Conservation (phyloP, 1,284 basidiomycete species). For the Rhodotorula sp. region DNA sequence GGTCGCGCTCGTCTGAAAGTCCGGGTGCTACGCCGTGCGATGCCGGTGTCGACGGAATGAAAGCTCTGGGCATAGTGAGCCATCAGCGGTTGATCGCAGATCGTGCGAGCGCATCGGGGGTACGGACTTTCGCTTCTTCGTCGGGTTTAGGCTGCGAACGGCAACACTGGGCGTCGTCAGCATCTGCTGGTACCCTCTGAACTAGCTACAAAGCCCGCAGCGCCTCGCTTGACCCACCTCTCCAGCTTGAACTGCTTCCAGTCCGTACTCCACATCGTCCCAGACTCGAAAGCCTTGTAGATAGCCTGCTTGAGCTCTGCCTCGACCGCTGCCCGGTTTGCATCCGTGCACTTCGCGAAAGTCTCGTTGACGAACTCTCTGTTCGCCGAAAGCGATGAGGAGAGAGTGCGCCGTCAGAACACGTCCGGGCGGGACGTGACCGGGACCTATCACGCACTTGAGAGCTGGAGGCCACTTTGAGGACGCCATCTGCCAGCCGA, state of each 20-base stretch:
- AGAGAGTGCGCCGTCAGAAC: background rate
- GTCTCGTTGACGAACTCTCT: conserved; percentile 47
- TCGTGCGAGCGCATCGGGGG: background rate
- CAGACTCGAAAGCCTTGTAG: conserved; percentile 48
- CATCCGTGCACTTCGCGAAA: conserved; percentile 48
- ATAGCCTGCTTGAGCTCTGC: conserved; percentile 52
- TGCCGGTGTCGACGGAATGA: conserved; percentile 31
- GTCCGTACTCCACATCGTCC: conserved; percentile 82
- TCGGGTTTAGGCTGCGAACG: conserved; percentile 61
- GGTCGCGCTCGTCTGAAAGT: conserved; percentile 46
- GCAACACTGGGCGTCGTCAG: conserved; percentile 31
- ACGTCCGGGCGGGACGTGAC: too few relatives aligned
- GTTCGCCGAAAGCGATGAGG: background rate
- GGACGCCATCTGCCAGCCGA: conserved; percentile 12
- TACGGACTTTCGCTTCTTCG: conserved; percentile 60
- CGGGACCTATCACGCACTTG: conserved; percentile 17
- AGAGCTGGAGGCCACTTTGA: conserved; percentile 37
- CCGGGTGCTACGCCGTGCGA: conserved; percentile 14
- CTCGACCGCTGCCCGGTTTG: conserved; percentile 50
- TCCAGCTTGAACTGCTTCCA: conserved; percentile 78
- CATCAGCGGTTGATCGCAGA: background rate
- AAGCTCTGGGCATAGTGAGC: conserved; percentile 11
- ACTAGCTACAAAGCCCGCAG: too few relatives aligned
- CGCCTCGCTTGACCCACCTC: conserved; percentile 56
- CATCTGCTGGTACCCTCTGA: background rate